Base-by-base conservation (phyloP, 2,329 filamentous ascomycete species). In the Pseudogymnoascus sp. region DNA sequence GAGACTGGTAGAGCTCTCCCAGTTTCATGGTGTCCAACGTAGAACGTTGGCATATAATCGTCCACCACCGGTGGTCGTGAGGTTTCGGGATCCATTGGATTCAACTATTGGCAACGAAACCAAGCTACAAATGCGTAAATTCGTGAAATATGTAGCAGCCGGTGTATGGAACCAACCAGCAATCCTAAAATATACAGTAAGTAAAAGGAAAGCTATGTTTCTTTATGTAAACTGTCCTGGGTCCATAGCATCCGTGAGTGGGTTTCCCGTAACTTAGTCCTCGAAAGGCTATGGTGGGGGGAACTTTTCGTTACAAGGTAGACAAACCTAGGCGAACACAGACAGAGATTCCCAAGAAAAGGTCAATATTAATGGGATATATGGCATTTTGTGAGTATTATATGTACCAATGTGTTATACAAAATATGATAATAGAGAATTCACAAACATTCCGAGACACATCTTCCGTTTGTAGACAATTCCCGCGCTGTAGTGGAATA, bases 11-110 rank as follows among this genome's bases (percentile, higher is more conserved):
- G 76, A 29, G 78, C 74, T 63, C 88, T 79, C 33, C 37, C 35
- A 5, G 86, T 86, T 71, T 91, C 87, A 75, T 92, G 89, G 65
- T 91, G 87, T 62, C 88, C 87, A 67, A 92, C 79, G 69, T 87
- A 89, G 71, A 91, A 89, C 9, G 78, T 74, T 25, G 82, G 78
- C 18, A 66, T 68, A 62, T 63, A 72, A 25, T 73, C 71, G 37
- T 73, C 67, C 15, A 64, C 58, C 21, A 64, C 55, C 61, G 67
- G 65, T 61, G 66, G 48, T 12, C 48, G 48, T 21, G 48, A 55
- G n/a, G 48, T 55, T 55, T 55, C 48, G 29, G 48, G 48, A 55
- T 55, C 48, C 48, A 55, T 55, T 55, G 48, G 48, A 9, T 29
- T 21, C 29, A 55, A n/a, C 48, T 55, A 21, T 55, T 33, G 12